phyloP scores from a whole-genome alignment of 495 filamentous ascomycete species.

The Immersiella caudata region DNA sequence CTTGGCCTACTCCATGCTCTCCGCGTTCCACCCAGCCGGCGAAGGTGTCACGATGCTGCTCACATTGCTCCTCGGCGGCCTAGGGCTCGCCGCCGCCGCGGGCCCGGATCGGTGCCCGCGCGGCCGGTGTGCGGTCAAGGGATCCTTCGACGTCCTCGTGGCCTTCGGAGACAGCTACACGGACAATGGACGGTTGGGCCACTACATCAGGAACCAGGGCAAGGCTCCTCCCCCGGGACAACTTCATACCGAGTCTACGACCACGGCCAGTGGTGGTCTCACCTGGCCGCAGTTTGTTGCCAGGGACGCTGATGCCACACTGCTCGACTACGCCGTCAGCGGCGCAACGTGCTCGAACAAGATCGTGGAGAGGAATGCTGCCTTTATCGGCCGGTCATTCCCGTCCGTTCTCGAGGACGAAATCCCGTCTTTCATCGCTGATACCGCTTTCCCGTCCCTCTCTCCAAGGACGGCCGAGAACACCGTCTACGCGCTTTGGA shows the following conservation, averaged over 20 bases:
- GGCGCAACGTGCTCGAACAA: slow-evolving; percentile 73
- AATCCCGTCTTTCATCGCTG: slow-evolving; percentile 67
- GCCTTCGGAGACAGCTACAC: slow-evolving; percentile 76
- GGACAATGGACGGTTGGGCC: slow-evolving; percentile 65
- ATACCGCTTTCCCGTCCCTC: slow-evolving; percentile 52
- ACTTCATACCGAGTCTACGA: slow-evolving; percentile 45
- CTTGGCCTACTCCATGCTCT: slow-evolving; percentile 11
- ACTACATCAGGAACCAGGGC: slow-evolving; percentile 61
- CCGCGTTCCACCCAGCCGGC: not conserved
- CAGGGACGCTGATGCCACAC: slow-evolving; percentile 55
- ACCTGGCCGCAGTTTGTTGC: slow-evolving; percentile 68
- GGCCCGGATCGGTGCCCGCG: slow-evolving; percentile 1
- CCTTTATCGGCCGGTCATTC: slow-evolving; percentile 53
- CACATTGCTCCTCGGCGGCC: slow-evolving; percentile 31
- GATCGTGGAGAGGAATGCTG: slow-evolving; percentile 56
- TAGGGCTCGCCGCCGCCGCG: slow-evolving; percentile 26
- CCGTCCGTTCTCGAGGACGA: slow-evolving; percentile 69
- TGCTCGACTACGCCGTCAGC: slow-evolving; percentile 73
- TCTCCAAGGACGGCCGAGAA: slow-evolving; percentile 57
- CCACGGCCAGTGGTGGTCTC: slow-evolving; percentile 63
- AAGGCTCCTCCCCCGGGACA: slow-evolving; percentile 63
- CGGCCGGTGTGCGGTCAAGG: slow-evolving; percentile 1
- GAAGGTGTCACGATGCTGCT: slow-evolving; percentile 29
- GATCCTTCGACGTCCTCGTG: slow-evolving; percentile 37
- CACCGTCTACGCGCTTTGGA: slow-evolving; percentile 75